These are phyloP conservation scores for Kazachstania martiniae DNA, from an alignment of 805 yeast genomes.

Conservation along the genomic window DNA sequence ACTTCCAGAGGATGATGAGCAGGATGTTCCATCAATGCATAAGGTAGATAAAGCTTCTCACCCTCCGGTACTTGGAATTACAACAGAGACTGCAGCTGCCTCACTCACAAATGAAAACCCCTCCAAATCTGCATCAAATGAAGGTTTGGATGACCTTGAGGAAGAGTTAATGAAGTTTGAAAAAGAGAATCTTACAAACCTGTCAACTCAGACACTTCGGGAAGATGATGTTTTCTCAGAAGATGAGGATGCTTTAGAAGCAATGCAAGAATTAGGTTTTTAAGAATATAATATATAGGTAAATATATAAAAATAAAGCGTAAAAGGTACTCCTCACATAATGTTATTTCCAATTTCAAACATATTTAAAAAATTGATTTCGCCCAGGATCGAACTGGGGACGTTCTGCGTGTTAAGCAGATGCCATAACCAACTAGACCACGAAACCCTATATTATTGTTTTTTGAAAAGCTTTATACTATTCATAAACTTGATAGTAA, in stretches of 20 bases:
- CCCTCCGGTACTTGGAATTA: background rate
- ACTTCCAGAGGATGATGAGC: background rate
- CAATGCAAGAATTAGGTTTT: constrained; percentile 13
- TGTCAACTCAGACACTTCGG: background rate
- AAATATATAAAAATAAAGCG: too few relatives aligned
- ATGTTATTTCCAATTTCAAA: too few relatives aligned
- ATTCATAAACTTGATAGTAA: too few relatives aligned
- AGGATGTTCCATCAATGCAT: background rate
- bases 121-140: background rate
- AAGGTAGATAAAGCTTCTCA: background rate
- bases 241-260: constrained; percentile 20
- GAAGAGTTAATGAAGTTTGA: background rate
- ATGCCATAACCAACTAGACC: constrained; percentile 99
- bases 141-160: background rate
- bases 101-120: background rate
- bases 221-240: constrained; percentile 8
- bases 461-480: too few relatives aligned
- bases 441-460: too few relatives aligned
- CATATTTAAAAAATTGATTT: constrained; percentile 63
- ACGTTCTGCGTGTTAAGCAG: constrained; percentile 99
- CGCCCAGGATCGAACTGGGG: constrained; percentile 99
- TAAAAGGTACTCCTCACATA: too few relatives aligned
- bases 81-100: background rate
- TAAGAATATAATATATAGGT: too few relatives aligned
- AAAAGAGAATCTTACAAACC: background rate